Evolutionary conservation across 2,329 filamentous ascomycete genomes (phyloP).

Genomic region (Colletotrichum musae): DNA sequence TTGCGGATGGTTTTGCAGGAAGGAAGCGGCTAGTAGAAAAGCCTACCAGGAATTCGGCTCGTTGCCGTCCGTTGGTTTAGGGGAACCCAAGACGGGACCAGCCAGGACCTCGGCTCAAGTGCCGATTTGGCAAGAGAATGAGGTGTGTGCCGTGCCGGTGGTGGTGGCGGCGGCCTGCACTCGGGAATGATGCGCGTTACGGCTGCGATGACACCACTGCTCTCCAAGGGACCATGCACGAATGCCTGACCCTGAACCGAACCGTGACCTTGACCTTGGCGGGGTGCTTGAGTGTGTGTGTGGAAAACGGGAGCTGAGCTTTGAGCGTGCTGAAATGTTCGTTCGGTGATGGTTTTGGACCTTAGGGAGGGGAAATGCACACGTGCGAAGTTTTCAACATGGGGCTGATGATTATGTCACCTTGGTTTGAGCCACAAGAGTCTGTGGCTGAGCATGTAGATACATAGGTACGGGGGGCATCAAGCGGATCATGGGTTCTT

Average conservation of each 20-base stretch:
- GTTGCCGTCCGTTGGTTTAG: not conserved
- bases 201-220: slow-evolving; percentile 40
- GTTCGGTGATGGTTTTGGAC: slow-evolving; percentile 44
- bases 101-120: slow-evolving; percentile 15
- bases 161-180: slow-evolving; percentile 30
- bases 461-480: too few species aligned
- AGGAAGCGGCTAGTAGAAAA: slow-evolving; percentile 30
- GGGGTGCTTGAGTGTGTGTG: slow-evolving; percentile 13
- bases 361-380: slow-evolving; percentile 48
- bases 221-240: slow-evolving; percentile 32
- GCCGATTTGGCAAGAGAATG: slow-evolving; percentile 2
- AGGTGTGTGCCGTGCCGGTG: not conserved
- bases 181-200: slow-evolving; percentile 32
- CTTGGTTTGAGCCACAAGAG: too few species aligned
- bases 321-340: slow-evolving; percentile 47
- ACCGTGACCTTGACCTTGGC: slow-evolving; percentile 29
- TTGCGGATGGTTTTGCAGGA: slow-evolving; percentile 24
- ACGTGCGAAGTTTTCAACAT: slow-evolving; percentile 46
- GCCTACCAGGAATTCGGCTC: slow-evolving; percentile 34
- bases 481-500: too few species aligned
- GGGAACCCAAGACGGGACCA: not conserved
- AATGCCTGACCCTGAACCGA: slow-evolving; percentile 29
- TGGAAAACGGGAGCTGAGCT: too few species aligned
- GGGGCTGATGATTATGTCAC: slow-evolving; percentile 4
- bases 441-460: too few species aligned